A percentile compares a stretch with the other conserved stretches of the same genome.
Evolutionary conservation across 371 early-diverging fungal genomes (phyloP).

Genomic region (Catenaria anguillulae): DNA sequence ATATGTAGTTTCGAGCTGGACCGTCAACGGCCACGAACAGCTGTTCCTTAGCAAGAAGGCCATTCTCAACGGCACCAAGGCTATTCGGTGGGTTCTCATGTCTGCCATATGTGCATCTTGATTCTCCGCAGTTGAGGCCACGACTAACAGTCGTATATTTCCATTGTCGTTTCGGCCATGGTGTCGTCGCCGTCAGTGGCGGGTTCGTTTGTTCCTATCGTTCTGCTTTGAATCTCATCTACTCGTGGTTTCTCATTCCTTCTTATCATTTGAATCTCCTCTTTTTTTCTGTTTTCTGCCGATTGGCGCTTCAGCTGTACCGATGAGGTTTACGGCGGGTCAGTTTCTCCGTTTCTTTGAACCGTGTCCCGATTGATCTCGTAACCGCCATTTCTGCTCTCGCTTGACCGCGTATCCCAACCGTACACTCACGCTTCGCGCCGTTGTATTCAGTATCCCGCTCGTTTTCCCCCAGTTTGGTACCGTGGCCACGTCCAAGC

Average conservation of each 20-base stretch:
- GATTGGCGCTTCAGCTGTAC: background rate
- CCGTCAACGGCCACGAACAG: conserved; percentile 40
- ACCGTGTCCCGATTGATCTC: too few species aligned
- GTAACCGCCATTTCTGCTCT: too few species aligned
- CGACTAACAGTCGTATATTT: too few species aligned
- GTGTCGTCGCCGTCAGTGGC: too few species aligned
- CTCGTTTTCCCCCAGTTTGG: conserved; percentile 75
- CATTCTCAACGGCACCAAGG: conserved; percentile 58
- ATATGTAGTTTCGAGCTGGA: conserved; percentile 60
- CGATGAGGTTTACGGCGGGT: conserved; percentile 6
- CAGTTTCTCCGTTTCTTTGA: background rate
- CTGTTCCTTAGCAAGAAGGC: conserved; percentile 61
- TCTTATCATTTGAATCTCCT: background rate
- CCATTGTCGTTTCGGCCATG: too few species aligned
- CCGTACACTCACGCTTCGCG: background rate
- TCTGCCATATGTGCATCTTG: conserved; percentile 1
- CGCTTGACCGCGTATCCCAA: too few species aligned
- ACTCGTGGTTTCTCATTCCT: too few species aligned
- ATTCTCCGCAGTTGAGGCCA: background rate
- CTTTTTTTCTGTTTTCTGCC: background rate
- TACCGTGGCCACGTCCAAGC: conserved; percentile 31
- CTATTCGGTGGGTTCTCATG: conserved; percentile 45
- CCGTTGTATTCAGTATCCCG: conserved; percentile 27
- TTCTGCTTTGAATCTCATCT: too few species aligned
- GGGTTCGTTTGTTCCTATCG: background rate